Conservation (phyloP, 2,329 filamentous ascomycete species). For the Pestalotiopsis sp. region DNA sequence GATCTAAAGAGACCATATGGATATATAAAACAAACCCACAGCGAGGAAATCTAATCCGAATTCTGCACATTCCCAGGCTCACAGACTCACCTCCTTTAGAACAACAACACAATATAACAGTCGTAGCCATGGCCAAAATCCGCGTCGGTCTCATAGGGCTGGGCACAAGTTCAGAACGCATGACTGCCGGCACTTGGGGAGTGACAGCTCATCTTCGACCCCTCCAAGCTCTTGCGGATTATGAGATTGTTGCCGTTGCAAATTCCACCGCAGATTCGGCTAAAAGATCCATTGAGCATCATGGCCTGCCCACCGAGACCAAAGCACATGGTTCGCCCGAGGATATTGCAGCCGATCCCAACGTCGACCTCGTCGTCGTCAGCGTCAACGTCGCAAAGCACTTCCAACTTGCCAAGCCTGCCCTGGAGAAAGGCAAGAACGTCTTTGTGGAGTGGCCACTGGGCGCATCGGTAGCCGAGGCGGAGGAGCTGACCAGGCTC, state of each 20-base stretch:
- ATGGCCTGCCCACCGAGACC: conserved; percentile 33
- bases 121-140: conserved; percentile 30
- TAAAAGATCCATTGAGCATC: conserved; percentile 40
- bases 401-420: conserved; percentile 42
- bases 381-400: conserved; percentile 46
- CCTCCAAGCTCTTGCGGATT: conserved; percentile 35
- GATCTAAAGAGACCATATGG: background rate
- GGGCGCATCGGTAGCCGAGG: conserved; percentile 40
- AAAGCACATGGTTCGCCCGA: conserved; percentile 44
- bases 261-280: conserved; percentile 49
- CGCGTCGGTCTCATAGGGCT: conserved; percentile 30
- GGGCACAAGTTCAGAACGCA: background rate
- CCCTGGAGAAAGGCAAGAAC: conserved; percentile 46
- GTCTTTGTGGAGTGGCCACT: conserved; percentile 56
- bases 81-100: no score
- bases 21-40: background rate
- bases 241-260: conserved; percentile 51
- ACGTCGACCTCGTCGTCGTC: conserved; percentile 51
- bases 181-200: conserved; percentile 34
- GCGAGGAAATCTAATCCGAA: background rate
- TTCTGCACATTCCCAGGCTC: background rate
- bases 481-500: conserved; percentile 43
- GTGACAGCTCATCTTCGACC: conserved; percentile 39
- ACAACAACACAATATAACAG: background rate
- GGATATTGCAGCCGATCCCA: conserved; percentile 45